Evolutionary conservation across 2,329 filamentous ascomycete genomes (phyloP), one percentile per base, ranked within the genome.

Genomic region (Tolypocladium tropicale): DNA sequence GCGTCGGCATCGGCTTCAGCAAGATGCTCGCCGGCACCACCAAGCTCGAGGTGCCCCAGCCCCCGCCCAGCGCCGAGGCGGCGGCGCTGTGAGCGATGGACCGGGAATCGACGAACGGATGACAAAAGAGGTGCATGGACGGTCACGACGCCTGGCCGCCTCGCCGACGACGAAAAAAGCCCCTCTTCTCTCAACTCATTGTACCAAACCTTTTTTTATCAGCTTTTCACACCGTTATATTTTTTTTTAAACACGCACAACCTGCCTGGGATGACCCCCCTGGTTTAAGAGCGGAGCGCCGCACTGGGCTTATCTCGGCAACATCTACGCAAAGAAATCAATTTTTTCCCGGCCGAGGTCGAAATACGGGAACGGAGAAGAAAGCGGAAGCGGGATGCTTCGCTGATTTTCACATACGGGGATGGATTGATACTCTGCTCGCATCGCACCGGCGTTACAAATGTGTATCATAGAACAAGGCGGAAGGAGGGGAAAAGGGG

Each of bases 1-100:
- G 94, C 66, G 94, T 97, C 55, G 93, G 93, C 65, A 97, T 99
- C 68, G 92, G 89, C 10, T 93, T 96, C 77, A 88, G 91, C 73
- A 86, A 92, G 72, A 91, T 96, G 87, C 89, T 96, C 82, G 89
- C 92, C 37, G 89, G 91, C 61, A 88, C 86, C 71, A 95, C 90
- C 61, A 87, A 87, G 76, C 77, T 95, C 64, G 90, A 96, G 76
- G 84, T 68, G 55, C 68, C 68, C 28, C 64, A 68, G 57, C 64
- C 65, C 21, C 68, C 68, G 49, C 67, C 67, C n/a, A 66, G 59
- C 58, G 57, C 59, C 53, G 66, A 69, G 55, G 56, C 59, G n/a
- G 62, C 62, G n/a, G 63, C 62, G 25, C 52, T 70, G 58, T 70
- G 61, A n/a, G n/a, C n/a, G n/a, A 28, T 4, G 43, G 43, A 30